Conservation (phyloP, 257 asterid species). For the Penstemon davidsonii region DNA sequence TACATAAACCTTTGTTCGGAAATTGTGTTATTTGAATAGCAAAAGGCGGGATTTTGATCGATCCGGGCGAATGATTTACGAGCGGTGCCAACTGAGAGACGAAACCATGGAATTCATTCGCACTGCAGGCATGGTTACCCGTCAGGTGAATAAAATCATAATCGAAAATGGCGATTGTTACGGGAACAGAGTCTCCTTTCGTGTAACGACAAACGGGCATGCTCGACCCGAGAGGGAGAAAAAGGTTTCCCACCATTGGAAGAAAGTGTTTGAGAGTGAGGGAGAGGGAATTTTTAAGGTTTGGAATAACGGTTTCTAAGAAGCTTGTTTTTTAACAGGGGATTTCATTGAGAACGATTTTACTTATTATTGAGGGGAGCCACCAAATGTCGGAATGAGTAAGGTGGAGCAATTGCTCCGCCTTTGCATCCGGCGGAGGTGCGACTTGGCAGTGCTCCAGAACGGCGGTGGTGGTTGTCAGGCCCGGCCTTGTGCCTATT, state of each 20-base stretch:
- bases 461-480: no score
- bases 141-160: conserved; percentile 12
- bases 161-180: conserved; percentile 8
- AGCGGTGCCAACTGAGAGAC: neutral
- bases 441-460: no score
- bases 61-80: neutral
- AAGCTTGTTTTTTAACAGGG: conserved; percentile 22
- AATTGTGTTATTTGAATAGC: conserved; percentile 30
- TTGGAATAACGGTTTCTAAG: conserved; percentile 26
- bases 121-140: conserved; percentile 2
- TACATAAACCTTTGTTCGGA: conserved; percentile 23
- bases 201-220: neutral
- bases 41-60: conserved; percentile 4
- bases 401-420: conserved; percentile 37
- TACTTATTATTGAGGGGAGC: neutral
- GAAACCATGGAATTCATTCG: neutral
- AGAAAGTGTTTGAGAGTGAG: conserved; percentile 25
- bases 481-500: no score
- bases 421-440: conserved; percentile 41
- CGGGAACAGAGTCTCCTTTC: conserved; percentile 23
- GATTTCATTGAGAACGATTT: conserved; percentile 20
- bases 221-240: neutral
- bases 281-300: conserved; percentile 24
- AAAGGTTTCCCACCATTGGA: conserved; percentile 18
- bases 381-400: no score